These are phyloP conservation scores for Macrophomina tecta DNA, from an alignment of 2,329 filamentous ascomycete species.

Conservation along the genomic window DNA sequence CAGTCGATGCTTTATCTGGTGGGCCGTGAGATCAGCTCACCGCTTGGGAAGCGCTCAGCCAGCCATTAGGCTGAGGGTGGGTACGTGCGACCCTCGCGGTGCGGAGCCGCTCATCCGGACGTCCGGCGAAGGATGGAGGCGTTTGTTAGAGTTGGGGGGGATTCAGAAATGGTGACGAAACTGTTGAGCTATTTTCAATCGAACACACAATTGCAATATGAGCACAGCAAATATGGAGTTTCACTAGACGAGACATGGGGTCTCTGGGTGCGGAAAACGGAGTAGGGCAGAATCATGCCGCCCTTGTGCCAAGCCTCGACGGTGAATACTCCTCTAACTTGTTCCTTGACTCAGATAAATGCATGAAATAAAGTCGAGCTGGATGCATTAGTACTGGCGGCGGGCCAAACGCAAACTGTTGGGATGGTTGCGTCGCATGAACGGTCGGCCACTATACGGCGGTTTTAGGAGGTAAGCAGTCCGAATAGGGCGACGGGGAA, in stretches of 20 bases:
- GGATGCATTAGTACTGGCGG: not conserved
- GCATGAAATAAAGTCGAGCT: not conserved
- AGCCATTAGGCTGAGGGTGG: not conserved
- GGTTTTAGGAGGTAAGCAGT: not conserved
- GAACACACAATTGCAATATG: not conserved
- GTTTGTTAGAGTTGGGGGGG: not conserved
- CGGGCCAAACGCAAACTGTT: not conserved
- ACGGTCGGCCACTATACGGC: not conserved
- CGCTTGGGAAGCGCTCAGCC: not conserved
- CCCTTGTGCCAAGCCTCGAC: not conserved
- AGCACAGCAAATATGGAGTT: not conserved
- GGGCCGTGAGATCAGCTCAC: not conserved
- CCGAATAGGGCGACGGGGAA: not conserved
- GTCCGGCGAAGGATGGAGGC: not conserved
- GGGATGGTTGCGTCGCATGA: not conserved
- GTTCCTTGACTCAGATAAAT: not conserved
- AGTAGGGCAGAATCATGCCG: not conserved
- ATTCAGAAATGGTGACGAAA: not conserved
- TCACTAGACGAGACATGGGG: not conserved
- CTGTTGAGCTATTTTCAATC: not conserved
- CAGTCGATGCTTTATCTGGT: not conserved
- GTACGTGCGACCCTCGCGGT: not conserved
- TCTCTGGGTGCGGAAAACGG: not conserved
- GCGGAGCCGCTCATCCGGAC: slow-evolving; percentile 8
- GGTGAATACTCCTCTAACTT: not conserved